Evolutionary conservation across 768 basidiomycete species (phyloP), one percentile per base, ranked within the genome.

Genomic region (Trametes maxima): DNA sequence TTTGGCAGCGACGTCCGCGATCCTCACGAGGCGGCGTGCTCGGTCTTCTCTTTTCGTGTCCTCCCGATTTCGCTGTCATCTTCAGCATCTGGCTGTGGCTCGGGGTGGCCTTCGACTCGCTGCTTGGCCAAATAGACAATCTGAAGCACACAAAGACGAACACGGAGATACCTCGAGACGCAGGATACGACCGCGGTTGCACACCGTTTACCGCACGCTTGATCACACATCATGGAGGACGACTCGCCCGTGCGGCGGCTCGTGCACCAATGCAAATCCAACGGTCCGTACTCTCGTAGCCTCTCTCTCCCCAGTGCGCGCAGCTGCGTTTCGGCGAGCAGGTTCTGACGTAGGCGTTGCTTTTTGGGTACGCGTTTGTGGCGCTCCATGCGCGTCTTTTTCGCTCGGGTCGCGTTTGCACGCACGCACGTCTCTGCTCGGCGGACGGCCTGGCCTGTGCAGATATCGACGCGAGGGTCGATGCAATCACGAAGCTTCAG

Each of bases 401-500:
- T 46, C 25, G 10, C 39, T 12, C 33, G 51, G 40, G 40, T 3
- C 56, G 16, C 46, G 48, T 58, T 25, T 39, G 45, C 16, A 43
- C 16, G 13, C 35, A 57, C 59, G 56, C 47, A 37, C 13, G 19
- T 51, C 35, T 47, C 54, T 42, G 22, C 58, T 62, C 17, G 12
- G 17, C 60, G 37, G 25, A 24, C n/a, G 42, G 19, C 57, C 62
- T 53, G 50, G 50, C 35, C 54, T 28, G 54, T 47, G 65, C 67
- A 93, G 92, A 94, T 73, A 84, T 89, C 60, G 92, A 94, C 75
- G 80, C 83, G 63, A 92, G 88, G 76, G 81, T 92, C 22, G 91
- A 94, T 71, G 91, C 89, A 25, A 79, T 94, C 63, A 79, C 85
- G 60, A 93, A 90, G 76, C 79, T 94, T 44, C 88, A 93, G 73